These are phyloP conservation scores for Boletellus sp. DNA, from an alignment of 768 basidiomycete species.

Conservation along the genomic window DNA sequence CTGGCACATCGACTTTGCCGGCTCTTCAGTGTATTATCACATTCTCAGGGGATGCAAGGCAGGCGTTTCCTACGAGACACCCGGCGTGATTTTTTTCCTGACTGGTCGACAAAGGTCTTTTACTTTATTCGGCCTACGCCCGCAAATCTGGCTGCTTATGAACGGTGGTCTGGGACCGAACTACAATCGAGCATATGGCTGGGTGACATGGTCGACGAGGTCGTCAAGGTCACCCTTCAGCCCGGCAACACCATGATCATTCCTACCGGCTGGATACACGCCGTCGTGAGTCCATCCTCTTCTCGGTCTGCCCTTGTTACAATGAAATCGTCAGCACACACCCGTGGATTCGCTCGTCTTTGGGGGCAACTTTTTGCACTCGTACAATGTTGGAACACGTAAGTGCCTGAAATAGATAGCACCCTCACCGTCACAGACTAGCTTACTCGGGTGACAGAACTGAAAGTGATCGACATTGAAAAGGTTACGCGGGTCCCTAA, in stretches of 20 bases:
- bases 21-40: slow-evolving; percentile 97
- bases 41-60: slow-evolving; percentile 85
- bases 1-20: slow-evolving; percentile 98
- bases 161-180: slow-evolving; percentile 92
- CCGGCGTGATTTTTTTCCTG: not conserved
- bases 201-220: slow-evolving; percentile 89
- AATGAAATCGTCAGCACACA: slow-evolving; percentile 58
- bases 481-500: slow-evolving; percentile 89
- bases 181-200: slow-evolving; percentile 86
- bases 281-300: slow-evolving; percentile 62
- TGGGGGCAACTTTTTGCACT: slow-evolving; percentile 96
- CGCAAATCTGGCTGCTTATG: slow-evolving; percentile 84
- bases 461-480: slow-evolving; percentile 88
- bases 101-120: slow-evolving; percentile 59
- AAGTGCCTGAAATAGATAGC: slow-evolving; percentile 26
- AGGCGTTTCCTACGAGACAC: slow-evolving; percentile 6
- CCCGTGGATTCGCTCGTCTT: slow-evolving; percentile 92
- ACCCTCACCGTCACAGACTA: not conserved
- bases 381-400: slow-evolving; percentile 86
- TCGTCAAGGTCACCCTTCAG: slow-evolving; percentile 74
- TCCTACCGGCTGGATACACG: slow-evolving; percentile 97
- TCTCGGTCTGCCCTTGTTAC: not conserved
- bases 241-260: slow-evolving; percentile 91
- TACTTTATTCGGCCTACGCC: slow-evolving; percentile 92
- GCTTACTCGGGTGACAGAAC: slow-evolving; percentile 48